phyloP scores from a whole-genome alignment of 495 filamentous ascomycete genomes.

The Apodospora peruviana region DNA sequence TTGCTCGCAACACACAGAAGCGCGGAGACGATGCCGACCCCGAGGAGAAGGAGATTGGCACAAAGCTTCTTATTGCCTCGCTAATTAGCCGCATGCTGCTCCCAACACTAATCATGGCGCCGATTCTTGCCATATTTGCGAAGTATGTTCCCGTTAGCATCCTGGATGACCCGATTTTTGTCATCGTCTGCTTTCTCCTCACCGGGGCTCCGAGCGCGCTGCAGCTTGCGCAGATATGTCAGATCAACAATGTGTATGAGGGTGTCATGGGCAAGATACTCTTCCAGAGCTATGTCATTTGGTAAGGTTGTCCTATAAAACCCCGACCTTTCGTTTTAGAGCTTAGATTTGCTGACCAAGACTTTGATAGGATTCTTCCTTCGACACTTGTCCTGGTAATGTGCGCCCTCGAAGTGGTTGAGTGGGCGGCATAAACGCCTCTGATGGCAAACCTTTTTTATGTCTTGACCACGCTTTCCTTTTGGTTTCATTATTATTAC shows the following conservation, averaged over 20 bases:
- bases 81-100: conserved; percentile 87
- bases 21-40: conserved; percentile 55
- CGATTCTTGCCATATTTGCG: conserved; percentile 81
- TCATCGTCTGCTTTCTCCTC: conserved; percentile 94
- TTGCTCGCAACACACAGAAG: conserved; percentile 69
- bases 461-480: no score
- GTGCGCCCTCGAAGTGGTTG: conserved; percentile 85
- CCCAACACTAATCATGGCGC: conserved; percentile 88
- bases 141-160: conserved; percentile 93
- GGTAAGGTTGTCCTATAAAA: conserved; percentile 47
- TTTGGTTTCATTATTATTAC: no score
- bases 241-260: conserved; percentile 95
- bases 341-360: conserved; percentile 18
- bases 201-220: conserved; percentile 91
- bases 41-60: conserved; percentile 60
- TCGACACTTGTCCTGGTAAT: conserved; percentile 88
- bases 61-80: conserved; percentile 76
- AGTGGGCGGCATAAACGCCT: conserved; percentile 60
- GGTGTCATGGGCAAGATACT: conserved; percentile 86
- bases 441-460: background rate
- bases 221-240: conserved; percentile 96
- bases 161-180: conserved; percentile 94
- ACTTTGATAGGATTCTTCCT: conserved; percentile 69
- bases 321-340: background rate
- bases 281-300: conserved; percentile 97